These are phyloP conservation scores for Claviceps sp. DNA, from an alignment of 2,329 filamentous ascomycete species.

Conservation along the genomic window DNA sequence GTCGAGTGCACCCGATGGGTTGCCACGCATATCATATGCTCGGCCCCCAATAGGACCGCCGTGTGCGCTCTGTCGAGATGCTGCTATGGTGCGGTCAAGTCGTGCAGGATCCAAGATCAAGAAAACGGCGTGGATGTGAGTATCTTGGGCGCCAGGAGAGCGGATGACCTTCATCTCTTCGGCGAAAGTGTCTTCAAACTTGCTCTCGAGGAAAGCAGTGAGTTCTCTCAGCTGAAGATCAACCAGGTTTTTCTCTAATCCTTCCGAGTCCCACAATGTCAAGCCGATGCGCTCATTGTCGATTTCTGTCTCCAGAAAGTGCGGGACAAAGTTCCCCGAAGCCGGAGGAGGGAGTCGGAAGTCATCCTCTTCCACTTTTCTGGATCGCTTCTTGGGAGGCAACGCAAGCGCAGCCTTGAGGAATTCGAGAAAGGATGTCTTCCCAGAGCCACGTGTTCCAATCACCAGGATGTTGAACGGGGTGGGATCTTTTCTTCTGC, in stretches of 20 bases:
- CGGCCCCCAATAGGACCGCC: constrained; percentile 40
- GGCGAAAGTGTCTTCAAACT: constrained; percentile 93
- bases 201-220: constrained; percentile 85
- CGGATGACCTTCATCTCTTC: constrained; percentile 97
- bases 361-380: constrained; percentile 44
- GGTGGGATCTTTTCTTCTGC: constrained; percentile 91
- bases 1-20: constrained; percentile 57
- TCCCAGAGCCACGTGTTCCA: constrained; percentile 76
- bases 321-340: constrained; percentile 64
- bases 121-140: constrained; percentile 94
- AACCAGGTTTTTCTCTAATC: constrained; percentile 86
- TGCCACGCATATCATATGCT: constrained; percentile 19
- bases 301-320: constrained; percentile 89
- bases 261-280: constrained; percentile 93
- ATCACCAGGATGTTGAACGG: constrained; percentile 94
- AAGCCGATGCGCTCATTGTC: constrained; percentile 83
- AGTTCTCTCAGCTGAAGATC: constrained; percentile 90
- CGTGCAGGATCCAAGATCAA: constrained; percentile 78
- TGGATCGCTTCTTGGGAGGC: constrained; percentile 62
- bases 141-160: constrained; percentile 84
- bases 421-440: constrained; percentile 95
- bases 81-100: constrained; percentile 69
- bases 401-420: constrained; percentile 75
- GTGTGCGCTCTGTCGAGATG: constrained; percentile 42
- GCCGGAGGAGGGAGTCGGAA: constrained; percentile 37